Conservation (phyloP, 306 rosid species). For the Sicyos baderoa region DNA sequence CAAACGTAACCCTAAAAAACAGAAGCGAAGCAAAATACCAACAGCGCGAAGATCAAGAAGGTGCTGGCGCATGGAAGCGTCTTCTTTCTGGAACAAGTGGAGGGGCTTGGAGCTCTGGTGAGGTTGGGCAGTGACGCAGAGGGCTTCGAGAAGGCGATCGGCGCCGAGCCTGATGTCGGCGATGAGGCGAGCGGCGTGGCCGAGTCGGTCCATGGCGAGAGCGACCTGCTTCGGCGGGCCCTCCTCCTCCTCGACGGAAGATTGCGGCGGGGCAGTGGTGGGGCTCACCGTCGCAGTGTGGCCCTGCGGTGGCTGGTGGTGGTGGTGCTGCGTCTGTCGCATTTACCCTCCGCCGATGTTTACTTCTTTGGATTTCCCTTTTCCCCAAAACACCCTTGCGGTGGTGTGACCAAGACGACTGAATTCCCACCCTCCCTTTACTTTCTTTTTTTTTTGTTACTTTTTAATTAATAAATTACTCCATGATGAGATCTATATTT, state of each 20-base stretch:
- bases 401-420: constrained; percentile 6
- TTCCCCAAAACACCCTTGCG: background rate
- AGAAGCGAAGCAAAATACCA: constrained; percentile 28
- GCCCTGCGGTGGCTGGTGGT: constrained; percentile 41
- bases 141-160: constrained; percentile 81
- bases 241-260: constrained; percentile 50
- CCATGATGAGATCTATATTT: no score
- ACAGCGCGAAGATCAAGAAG: constrained; percentile 69
- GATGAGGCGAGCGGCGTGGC: constrained; percentile 69
- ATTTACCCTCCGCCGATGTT: constrained; percentile 12
- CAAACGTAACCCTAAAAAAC: background rate
- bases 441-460: background rate
- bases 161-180: constrained; percentile 87
- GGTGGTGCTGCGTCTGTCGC: constrained; percentile 32
- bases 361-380: background rate
- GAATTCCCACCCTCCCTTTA: background rate
- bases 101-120: constrained; percentile 59
- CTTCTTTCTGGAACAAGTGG: constrained; percentile 64
- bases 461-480: no score
- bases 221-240: constrained; percentile 97
- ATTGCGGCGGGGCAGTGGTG: constrained; percentile 25
- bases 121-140: constrained; percentile 59
- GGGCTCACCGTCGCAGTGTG: constrained; percentile 31
- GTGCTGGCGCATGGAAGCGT: constrained; percentile 76
- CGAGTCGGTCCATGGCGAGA: constrained; percentile 73